phyloP scores from a whole-genome alignment of 305 asterid species.

The Coffea humblotiana region DNA sequence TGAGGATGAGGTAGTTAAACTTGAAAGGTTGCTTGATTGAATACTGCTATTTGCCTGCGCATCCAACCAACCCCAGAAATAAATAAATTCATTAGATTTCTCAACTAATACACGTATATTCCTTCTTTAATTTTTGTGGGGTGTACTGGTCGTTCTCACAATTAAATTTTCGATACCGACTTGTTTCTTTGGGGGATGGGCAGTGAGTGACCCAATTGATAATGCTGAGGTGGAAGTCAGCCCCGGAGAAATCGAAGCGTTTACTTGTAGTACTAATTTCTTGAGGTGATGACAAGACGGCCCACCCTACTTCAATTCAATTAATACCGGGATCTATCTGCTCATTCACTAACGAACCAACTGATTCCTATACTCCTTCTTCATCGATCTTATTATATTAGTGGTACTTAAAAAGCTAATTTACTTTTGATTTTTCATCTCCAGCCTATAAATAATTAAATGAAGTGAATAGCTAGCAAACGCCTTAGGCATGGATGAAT shows the following conservation, averaged over 20 bases:
- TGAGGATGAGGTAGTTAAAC: too few relatives aligned
- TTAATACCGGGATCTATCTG: too few relatives aligned
- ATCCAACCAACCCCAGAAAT: background rate
- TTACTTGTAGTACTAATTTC: background rate
- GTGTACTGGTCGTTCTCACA: background rate
- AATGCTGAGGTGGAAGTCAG: background rate
- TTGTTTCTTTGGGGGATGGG: background rate
- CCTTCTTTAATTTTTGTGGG: background rate
- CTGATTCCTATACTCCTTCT: too few relatives aligned
- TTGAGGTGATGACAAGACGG: background rate
- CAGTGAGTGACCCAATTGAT: background rate
- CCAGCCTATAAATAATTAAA: too few relatives aligned
- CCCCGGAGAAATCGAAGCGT: background rate
- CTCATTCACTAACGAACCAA: too few relatives aligned
- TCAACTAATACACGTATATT: background rate
- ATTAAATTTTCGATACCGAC: background rate
- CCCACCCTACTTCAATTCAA: background rate
- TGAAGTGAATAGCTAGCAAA: too few relatives aligned
- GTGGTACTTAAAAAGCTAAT: too few relatives aligned
- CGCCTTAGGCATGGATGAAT: background rate
- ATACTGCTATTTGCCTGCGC: too few relatives aligned
- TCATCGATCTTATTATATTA: too few relatives aligned
- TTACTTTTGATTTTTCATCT: background rate
- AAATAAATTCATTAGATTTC: background rate
- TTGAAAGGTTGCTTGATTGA: too few relatives aligned